Base-by-base conservation (phyloP, 352 stramenopile species). In the Phytophthora colocasiae region DNA sequence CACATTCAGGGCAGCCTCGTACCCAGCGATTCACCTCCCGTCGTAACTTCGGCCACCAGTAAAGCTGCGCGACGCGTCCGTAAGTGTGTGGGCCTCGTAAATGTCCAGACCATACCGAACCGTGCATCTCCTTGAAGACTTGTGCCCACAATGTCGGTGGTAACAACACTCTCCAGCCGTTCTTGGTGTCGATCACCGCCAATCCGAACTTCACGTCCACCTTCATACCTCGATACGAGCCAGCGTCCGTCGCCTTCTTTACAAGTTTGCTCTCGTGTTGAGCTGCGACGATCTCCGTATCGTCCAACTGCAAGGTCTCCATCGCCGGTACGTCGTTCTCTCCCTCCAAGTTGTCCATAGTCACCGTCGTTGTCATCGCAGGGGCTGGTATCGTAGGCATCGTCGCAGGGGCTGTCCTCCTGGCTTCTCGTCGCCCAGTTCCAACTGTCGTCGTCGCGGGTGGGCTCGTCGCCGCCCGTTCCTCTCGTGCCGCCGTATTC, bases 101-200 rank as follows among this genome's bases (percentile, higher is more conserved):
- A 11, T 54, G 47, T 8, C 47, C 47, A 5, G 27, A 6, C 50
- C 50, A 47, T 0, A 57, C 24, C 1, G 50, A 34, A 0, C 11
- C 34, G 46, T 57, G 50, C 0, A 8, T 47, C 2, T 57, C 50
- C 36, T 57, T 57, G 19, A 57, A 46, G 2, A 48, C 34, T 6
- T 11, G 22, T 14, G 50, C 3, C 19, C 50, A 57, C 1, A 57
- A 1, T 24, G 26, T 12, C 4, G 38, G 34, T 15, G 38, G 32
- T 24, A 47, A 19, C 3, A 47, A 11, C 5, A 57, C 24, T n/a
- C 50, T n/a, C 3, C 27, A 12, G 15, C 24, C 44, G 5, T 36
- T 34, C 9, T 1, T 17, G 3, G 39, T 50, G 6, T 54, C 29
- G 14, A 54, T 29, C 27, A 32, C 4, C 47, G 27, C 32, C 10